These are phyloP conservation scores for Zygotorulaspora sp. DNA, from an alignment of 805 yeast species.

Conservation along the genomic window DNA sequence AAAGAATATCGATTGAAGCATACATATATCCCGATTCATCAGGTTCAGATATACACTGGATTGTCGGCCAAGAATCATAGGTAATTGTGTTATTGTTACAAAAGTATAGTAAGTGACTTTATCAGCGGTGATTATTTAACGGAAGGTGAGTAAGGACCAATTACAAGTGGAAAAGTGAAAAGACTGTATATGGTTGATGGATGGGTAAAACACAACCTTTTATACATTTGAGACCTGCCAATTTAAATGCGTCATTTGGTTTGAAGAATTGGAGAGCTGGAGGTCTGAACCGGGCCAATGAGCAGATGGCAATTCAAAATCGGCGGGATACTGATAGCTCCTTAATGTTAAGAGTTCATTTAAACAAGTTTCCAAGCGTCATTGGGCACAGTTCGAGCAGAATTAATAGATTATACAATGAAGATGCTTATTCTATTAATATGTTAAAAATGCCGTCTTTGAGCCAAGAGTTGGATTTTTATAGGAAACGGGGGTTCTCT, in stretches of 20 bases:
- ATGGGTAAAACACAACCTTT: constrained; percentile 27
- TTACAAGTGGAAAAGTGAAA: constrained; percentile 9
- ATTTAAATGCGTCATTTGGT: constrained; percentile 11
- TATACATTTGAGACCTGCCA: constrained; percentile 23
- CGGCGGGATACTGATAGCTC: too few species aligned
- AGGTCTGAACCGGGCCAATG: too few species aligned
- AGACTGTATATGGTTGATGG: constrained; percentile 1
- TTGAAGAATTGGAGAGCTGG: constrained; percentile 7
- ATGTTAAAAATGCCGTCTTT: constrained; percentile 47
- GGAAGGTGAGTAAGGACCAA: too few species aligned
- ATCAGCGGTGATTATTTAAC: too few species aligned
- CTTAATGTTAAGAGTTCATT: constrained; percentile 24
- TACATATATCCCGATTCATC: too few species aligned
- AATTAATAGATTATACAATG: constrained; percentile 72
- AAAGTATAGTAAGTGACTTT: too few species aligned
- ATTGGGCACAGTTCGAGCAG: constrained; percentile 77
- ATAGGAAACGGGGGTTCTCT: constrained; percentile 9
- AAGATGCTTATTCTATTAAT: constrained; percentile 70
- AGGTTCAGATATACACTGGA: too few species aligned
- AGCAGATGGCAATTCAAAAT: constrained; percentile 1
- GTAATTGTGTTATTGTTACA: too few species aligned
- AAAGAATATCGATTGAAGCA: too few species aligned
- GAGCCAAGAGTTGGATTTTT: constrained; percentile 27
- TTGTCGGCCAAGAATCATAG: too few species aligned
- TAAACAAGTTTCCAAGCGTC: constrained; percentile 32